A percentile compares a stretch with the other conserved stretches of the same genome.
phyloP scores from a whole-genome alignment of 2,329 filamentous ascomycete genomes.

The Penicillium carneum region DNA sequence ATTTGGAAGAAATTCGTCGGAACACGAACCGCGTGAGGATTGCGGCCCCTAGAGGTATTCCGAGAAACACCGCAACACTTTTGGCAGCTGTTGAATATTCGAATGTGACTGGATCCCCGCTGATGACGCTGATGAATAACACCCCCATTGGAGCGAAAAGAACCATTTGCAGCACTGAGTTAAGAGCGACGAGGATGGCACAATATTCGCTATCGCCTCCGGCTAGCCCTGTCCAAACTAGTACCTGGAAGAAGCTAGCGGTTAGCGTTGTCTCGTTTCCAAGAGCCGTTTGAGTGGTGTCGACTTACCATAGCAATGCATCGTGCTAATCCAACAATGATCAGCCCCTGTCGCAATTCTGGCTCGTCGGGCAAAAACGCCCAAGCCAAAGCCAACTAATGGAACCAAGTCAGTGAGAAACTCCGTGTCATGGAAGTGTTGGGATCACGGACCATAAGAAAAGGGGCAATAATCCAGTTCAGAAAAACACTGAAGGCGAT shows the following conservation, averaged over 20 bases:
- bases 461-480: conserved; percentile 84
- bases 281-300: no score
- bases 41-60: conserved; percentile 81
- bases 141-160: conserved; percentile 74
- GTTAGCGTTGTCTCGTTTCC: conserved; percentile 13
- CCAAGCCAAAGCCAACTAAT: conserved; percentile 55
- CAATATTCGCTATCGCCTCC: conserved; percentile 83
- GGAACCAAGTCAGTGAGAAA: background rate
- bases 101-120: conserved; percentile 56
- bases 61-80: conserved; percentile 83
- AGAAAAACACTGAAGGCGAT: conserved; percentile 77
- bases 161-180: conserved; percentile 76
- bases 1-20: conserved; percentile 61
- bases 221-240: conserved; percentile 81
- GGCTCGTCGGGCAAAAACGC: conserved; percentile 62
- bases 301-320: conserved; percentile 85
- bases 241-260: conserved; percentile 50
- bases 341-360: conserved; percentile 68
- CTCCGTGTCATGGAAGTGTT: rapidly evolving
- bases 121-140: conserved; percentile 74
- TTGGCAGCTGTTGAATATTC: conserved; percentile 74
- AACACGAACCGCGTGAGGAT: conserved; percentile 75
- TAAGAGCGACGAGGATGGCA: conserved; percentile 77
- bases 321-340: conserved; percentile 81
- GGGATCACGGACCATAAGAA: conserved; percentile 72